phyloP scores from a whole-genome alignment of 1,139 yeast species.

The Williopsis jadinii region DNA sequence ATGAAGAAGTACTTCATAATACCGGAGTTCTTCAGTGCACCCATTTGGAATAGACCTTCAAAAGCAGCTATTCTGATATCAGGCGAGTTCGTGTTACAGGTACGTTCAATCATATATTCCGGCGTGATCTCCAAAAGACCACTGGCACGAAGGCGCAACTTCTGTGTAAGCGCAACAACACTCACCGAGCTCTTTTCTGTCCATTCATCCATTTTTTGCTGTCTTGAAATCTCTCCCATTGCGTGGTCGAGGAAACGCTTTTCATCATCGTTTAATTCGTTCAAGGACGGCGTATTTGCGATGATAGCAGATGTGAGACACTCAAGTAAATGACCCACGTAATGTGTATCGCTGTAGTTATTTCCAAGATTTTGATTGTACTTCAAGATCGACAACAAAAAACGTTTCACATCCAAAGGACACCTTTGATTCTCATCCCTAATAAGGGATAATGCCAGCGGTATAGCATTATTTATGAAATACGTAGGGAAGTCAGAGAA shows the following conservation, averaged over 20 bases:
- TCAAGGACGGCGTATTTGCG: slow-evolving; percentile 22
- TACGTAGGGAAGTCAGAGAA: slow-evolving; percentile 63
- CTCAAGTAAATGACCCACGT: slow-evolving; percentile 51
- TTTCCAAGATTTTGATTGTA: slow-evolving; percentile 86
- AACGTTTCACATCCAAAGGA: slow-evolving; percentile 54
- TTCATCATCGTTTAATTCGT: slow-evolving; percentile 23
- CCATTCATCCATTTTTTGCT: slow-evolving; percentile 81
- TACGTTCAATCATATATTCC: slow-evolving; percentile 42
- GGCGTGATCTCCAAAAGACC: slow-evolving; percentile 50
- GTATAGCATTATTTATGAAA: slow-evolving; percentile 64
- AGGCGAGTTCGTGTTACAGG: slow-evolving; percentile 40
- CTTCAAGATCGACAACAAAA: slow-evolving; percentile 65
- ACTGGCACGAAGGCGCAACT: slow-evolving; percentile 49
- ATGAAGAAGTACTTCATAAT: slow-evolving; percentile 58
- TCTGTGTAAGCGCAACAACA: slow-evolving; percentile 48
- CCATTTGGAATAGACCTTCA: slow-evolving; percentile 60
- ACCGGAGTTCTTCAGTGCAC: slow-evolving; percentile 63
- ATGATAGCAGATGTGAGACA: slow-evolving; percentile 46
- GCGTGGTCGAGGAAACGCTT: slow-evolving; percentile 36
- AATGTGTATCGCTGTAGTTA: slow-evolving; percentile 66
- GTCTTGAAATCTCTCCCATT: slow-evolving; percentile 58
- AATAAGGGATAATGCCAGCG: slow-evolving; percentile 52
- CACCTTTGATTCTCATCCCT: slow-evolving; percentile 60
- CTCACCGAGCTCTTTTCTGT: slow-evolving; percentile 59
- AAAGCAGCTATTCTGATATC: slow-evolving; percentile 66